Conservation (phyloP, 2,329 filamentous ascomycete species). For the Exophiala xenobiotica region DNA sequence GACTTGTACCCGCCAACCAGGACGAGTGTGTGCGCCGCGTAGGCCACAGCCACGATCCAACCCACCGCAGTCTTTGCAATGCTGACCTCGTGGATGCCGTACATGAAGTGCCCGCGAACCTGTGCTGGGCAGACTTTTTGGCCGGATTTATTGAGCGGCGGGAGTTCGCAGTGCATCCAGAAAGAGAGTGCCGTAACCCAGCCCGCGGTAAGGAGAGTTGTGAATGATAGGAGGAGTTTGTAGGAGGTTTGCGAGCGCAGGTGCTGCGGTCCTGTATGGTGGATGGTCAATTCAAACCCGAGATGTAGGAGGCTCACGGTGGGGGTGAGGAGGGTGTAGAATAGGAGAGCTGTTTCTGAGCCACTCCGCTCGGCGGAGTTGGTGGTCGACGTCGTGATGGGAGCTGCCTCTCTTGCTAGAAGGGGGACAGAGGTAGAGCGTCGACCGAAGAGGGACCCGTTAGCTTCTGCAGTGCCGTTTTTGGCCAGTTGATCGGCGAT, state of each 20-base stretch:
- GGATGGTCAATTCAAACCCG: constrained; percentile 22
- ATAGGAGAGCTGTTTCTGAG: constrained; percentile 20
- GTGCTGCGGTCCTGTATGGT: constrained; percentile 18
- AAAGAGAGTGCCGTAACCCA: constrained; percentile 21
- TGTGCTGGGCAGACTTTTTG: constrained; percentile 49
- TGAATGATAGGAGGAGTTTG: constrained; percentile 21
- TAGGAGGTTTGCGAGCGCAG: constrained; percentile 30
- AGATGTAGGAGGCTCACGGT: constrained; percentile 19
- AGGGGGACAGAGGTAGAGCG: constrained; percentile 1
- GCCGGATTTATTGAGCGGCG: constrained; percentile 39
- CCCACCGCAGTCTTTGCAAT: constrained; percentile 24
- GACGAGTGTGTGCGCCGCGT: constrained; percentile 12
- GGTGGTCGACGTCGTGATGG: too few relatives aligned
- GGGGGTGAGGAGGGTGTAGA: constrained; percentile 27
- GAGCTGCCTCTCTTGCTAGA: background rate
- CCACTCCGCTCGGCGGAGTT: too few relatives aligned
- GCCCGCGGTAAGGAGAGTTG: constrained; percentile 21
- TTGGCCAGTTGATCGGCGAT: constrained; percentile 20
- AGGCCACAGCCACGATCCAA: constrained; percentile 17
- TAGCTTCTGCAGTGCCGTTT: constrained; percentile 16
- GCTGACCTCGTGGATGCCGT: constrained; percentile 29
- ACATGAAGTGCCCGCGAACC: constrained; percentile 43
- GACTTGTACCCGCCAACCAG: constrained; percentile 7
- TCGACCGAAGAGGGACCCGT: constrained; percentile 20
- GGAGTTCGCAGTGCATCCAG: constrained; percentile 31